A percentile compares a stretch with the other conserved stretches of the same genome.
phyloP scores from a whole-genome alignment of 495 filamentous ascomycete species.

The Xanthoparmelia taractica region DNA sequence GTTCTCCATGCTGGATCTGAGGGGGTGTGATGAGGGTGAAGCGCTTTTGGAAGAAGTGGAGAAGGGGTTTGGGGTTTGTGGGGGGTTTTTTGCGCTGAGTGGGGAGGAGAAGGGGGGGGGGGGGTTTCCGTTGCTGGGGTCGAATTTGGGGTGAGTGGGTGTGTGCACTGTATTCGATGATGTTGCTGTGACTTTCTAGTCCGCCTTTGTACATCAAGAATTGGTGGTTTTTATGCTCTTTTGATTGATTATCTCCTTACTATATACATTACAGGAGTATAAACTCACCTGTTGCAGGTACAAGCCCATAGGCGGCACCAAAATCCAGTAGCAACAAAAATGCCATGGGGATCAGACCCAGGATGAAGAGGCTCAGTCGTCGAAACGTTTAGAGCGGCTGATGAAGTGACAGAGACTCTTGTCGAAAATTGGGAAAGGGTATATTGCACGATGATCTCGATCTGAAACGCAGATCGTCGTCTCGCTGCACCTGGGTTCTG shows the following conservation, averaged over 20 bases:
- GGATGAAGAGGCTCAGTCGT: no score
- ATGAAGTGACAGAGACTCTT: no score
- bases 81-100: background rate
- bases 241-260: no score
- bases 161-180: background rate
- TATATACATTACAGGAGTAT: background rate
- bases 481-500: no score
- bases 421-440: no score
- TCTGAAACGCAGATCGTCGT: no score
- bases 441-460: no score
- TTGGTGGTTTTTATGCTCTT: background rate
- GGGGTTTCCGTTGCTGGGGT: background rate
- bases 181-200: background rate
- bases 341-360: no score
- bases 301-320: slow-evolving; percentile 11
- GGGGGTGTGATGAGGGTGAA: background rate
- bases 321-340: background rate
- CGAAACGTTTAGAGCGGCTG: no score
- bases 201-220: background rate
- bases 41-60: background rate
- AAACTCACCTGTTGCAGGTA: background rate
- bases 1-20: slow-evolving; percentile 13
- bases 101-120: background rate
- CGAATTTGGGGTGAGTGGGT: background rate
- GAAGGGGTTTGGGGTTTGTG: background rate